Conservation (phyloP, 169 alveolate genomes). For the Babesia sp. region DNA sequence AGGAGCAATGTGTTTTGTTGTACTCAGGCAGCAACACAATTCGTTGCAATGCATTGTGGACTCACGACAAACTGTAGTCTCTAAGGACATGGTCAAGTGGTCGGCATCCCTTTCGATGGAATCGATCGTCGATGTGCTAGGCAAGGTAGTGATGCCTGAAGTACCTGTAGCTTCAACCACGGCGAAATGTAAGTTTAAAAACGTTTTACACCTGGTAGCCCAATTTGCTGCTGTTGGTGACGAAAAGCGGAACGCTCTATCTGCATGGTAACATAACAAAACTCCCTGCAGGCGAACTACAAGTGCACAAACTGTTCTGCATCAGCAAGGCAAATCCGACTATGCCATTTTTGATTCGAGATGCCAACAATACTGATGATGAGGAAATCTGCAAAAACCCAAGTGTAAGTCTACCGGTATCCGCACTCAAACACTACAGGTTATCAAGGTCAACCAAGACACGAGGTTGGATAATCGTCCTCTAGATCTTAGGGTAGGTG, state of each 20-base stretch:
- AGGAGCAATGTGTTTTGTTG: conserved; percentile 76
- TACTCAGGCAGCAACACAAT: conserved; percentile 76
- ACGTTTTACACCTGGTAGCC: neutral
- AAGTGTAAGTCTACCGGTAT: conserved; percentile 4
- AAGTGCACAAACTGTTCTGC: conserved; percentile 84
- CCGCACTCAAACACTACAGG: conserved; percentile 57
- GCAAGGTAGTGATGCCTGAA: conserved; percentile 87
- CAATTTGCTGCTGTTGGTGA: neutral
- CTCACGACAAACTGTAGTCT: conserved; percentile 66
- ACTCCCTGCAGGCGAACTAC: conserved; percentile 78
- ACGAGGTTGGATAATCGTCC: conserved; percentile 96
- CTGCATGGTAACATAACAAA: neutral
- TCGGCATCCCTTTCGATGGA: conserved; percentile 81
- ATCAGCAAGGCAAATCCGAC: conserved; percentile 82
- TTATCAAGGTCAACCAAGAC: conserved; percentile 90
- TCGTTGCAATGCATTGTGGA: conserved; percentile 81
- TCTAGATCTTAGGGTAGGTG: conserved; percentile 94
- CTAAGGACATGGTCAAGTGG: conserved; percentile 88
- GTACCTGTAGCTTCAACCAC: conserved; percentile 88
- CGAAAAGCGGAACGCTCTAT: neutral
- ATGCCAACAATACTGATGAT: conserved; percentile 90
- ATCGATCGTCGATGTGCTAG: conserved; percentile 93
- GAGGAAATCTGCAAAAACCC: conserved; percentile 73
- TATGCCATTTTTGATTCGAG: conserved; percentile 95
- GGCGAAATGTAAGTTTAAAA: conserved; percentile 72